These are phyloP conservation scores for Termitomyces titanicus DNA, from an alignment of 768 basidiomycete genomes.

Conservation along the genomic window DNA sequence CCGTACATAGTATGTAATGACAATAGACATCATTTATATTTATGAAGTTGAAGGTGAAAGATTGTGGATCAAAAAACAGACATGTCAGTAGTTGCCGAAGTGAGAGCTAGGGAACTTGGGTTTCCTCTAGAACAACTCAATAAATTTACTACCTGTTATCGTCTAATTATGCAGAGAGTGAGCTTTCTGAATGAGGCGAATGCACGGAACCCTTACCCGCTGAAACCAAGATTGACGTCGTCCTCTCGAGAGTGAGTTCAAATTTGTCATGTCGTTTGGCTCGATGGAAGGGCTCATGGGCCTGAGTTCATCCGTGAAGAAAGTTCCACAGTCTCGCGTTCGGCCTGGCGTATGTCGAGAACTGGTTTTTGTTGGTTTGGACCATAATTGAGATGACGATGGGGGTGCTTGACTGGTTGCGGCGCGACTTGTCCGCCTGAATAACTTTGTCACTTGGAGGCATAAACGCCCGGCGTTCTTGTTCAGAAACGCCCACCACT, in stretches of 20 bases:
- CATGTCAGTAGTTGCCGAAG: too few species aligned
- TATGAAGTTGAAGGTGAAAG: too few species aligned
- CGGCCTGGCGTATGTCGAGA: neutral
- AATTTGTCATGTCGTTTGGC: neutral
- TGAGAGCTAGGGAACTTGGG: neutral
- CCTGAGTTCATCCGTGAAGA: neutral
- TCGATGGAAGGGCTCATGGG: neutral
- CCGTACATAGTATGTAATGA: neutral
- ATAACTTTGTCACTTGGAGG: neutral
- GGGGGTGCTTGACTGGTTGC: too few species aligned
- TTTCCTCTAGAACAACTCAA: slow-evolving; percentile 1
- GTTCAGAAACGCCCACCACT: neutral
- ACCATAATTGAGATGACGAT: neutral
- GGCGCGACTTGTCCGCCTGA: neutral
- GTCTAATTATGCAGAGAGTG: neutral
- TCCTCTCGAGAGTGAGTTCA: neutral
- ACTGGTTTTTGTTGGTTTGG: neutral
- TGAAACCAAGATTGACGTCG: slow-evolving; percentile 7
- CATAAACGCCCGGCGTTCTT: neutral
- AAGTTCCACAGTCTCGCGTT: neutral
- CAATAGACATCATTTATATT: neutral
- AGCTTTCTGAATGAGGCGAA: neutral
- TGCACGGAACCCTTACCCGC: neutral
- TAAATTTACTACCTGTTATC: slow-evolving; percentile 5
- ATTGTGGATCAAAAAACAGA: too few species aligned